Base-by-base conservation (phyloP, 495 filamentous ascomycete genomes). In the Melanomma pulvis-pyrius region DNA sequence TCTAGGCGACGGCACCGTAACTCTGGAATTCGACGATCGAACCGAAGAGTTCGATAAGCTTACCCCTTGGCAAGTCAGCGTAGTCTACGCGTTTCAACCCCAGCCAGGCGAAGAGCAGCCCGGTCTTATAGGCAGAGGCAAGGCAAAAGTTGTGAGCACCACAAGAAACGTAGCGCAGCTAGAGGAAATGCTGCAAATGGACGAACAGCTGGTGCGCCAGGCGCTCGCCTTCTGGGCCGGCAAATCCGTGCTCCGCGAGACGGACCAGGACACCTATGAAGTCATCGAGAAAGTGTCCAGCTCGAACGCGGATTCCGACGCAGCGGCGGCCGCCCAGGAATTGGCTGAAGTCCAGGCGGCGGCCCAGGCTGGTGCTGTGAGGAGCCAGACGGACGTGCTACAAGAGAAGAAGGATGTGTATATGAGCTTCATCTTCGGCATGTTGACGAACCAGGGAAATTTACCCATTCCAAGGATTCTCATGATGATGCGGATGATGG, bases 401-500 rank as follows among this genome's bases (percentile, higher is more conserved):
- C 83, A 82, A 74, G 91, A 96, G 79, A 93, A 92, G 72, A 88
- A 88, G 79, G 83, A 85, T 56, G 82, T 96, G 39, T 96, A 96
- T 78, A 90, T 88, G 87, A 87, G 91, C 73, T 97, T 94, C 73
- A 91, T 99, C 63, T 80, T 90, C 54, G 91, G 90, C 49, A 97
- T 99, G 93, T 79, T 99, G 78, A 98, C 90, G 63, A 97, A 98
- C 74, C 84, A 88, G 62, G 90, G 89, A 6, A 78, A 87, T 29
- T 96, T 96, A 89, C 85, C 89, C 50, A 73, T 91, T 65, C 83
- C 83, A 71, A 86, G 90, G 77, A 93, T 98, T 63, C 82, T 87
- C 4, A 93, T 93, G 89, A 96, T 98, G 91, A 80, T 98, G 81
- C 90, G 89, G 74, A 89, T 98, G 82, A 82, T 91, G 28, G 87